phyloP scores from a whole-genome alignment of 2,329 filamentous ascomycete genomes.

The Aspergillus candidus region DNA sequence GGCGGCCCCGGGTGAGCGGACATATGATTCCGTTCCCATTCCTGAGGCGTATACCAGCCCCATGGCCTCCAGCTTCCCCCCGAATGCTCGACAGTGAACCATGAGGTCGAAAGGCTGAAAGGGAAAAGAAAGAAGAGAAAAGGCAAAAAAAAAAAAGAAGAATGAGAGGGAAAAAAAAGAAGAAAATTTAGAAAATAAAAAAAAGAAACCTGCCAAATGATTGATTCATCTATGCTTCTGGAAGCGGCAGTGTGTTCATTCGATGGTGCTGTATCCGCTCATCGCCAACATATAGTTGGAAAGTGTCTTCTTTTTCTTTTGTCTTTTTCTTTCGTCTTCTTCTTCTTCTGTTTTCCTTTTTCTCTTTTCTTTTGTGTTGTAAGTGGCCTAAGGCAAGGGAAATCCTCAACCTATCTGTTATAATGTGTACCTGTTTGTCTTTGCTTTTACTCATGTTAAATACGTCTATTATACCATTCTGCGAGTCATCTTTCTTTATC shows the following conservation, averaged over 20 bases:
- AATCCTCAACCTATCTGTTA: too few species aligned
- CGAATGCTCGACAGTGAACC: slow-evolving; percentile 17
- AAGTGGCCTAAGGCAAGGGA: too few species aligned
- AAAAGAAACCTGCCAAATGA: background rate
- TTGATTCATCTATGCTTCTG: background rate
- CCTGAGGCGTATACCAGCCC: slow-evolving; percentile 69
- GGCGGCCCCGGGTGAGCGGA: slow-evolving; percentile 70
- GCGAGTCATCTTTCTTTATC: too few species aligned
- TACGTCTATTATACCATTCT: too few species aligned
- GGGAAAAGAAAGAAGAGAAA: slow-evolving; percentile 2
- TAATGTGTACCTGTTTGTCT: too few species aligned
- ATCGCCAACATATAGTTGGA: slow-evolving; percentile 8
- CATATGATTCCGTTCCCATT: slow-evolving; percentile 81
- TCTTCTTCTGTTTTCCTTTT: background rate
- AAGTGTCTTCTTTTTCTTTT: slow-evolving; percentile 4
- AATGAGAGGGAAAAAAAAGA: slow-evolving; percentile 2
- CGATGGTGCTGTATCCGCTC: too few species aligned
- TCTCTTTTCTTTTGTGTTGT: background rate
- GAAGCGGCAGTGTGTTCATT: background rate
- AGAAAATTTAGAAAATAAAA: slow-evolving; percentile 3
- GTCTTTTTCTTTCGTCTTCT: slow-evolving; percentile 10
- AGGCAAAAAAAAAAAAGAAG: slow-evolving; percentile 4
- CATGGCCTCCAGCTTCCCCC: slow-evolving; percentile 38
- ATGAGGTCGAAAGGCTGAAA: too few species aligned
- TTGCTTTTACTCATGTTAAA: too few species aligned